These are phyloP conservation scores for Ogataea philodendri DNA, from an alignment of 805 yeast genomes.

Conservation along the genomic window DNA sequence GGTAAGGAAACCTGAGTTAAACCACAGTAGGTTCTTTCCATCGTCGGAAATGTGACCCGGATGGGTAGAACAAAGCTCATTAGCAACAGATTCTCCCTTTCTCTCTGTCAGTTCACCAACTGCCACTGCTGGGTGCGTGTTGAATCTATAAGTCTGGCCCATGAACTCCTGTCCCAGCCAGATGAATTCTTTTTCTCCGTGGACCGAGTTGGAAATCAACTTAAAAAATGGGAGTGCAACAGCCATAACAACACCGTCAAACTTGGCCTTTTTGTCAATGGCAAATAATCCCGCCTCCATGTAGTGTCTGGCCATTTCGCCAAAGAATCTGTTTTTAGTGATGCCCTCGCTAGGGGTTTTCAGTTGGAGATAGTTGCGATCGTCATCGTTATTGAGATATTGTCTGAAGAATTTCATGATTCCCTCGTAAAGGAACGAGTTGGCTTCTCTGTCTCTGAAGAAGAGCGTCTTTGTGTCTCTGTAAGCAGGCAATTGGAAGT, in stretches of 20 bases:
- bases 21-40: slow-evolving; percentile 54
- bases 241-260: slow-evolving; percentile 46
- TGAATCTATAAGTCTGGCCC: slow-evolving; percentile 54
- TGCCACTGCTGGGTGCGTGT: slow-evolving; percentile 53
- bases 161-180: slow-evolving; percentile 65
- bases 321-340: slow-evolving; percentile 41
- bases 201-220: slow-evolving; percentile 49
- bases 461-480: slow-evolving; percentile 40
- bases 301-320: slow-evolving; percentile 41
- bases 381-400: slow-evolving; percentile 45
- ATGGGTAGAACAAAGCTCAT: slow-evolving; percentile 58
- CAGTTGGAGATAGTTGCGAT: slow-evolving; percentile 38
- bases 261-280: slow-evolving; percentile 48
- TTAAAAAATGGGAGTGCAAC: slow-evolving; percentile 42
- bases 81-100: slow-evolving; percentile 31
- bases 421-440: slow-evolving; percentile 39
- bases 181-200: slow-evolving; percentile 79
- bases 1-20: slow-evolving; percentile 65
- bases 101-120: slow-evolving; percentile 42
- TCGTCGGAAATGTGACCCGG: slow-evolving; percentile 61
- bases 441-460: slow-evolving; percentile 49
- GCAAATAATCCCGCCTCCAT: slow-evolving; percentile 50
- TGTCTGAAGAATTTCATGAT: slow-evolving; percentile 43
- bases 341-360: slow-evolving; percentile 37
- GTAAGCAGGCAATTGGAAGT: slow-evolving; percentile 39